phyloP scores from a whole-genome alignment of 176 grass and related monocot species.

The Zea luxurians region DNA sequence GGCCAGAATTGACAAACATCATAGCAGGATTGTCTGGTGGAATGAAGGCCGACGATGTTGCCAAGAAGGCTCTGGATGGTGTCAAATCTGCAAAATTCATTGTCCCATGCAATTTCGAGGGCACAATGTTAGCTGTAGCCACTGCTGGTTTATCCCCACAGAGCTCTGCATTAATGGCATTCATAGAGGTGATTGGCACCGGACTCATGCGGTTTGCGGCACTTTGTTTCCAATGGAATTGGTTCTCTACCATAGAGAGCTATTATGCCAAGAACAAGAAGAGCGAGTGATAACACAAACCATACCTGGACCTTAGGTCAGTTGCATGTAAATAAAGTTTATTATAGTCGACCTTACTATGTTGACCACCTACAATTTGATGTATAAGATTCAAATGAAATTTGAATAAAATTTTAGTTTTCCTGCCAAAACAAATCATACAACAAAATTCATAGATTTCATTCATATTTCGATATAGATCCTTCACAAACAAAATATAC shows the following conservation, averaged over 20 bases:
- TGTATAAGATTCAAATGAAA: no score
- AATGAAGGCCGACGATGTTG: constrained; percentile 86
- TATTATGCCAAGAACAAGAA: constrained; percentile 65
- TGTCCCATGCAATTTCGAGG: constrained; percentile 89
- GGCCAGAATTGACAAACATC: constrained; percentile 79
- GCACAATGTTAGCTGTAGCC: constrained; percentile 75
- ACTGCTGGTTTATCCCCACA: constrained; percentile 86
- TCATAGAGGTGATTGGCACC: constrained; percentile 64
- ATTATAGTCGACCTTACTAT: no score
- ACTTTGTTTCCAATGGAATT: constrained; percentile 81
- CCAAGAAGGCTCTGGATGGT: constrained; percentile 74
- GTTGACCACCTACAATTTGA: no score
- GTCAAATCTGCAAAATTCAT: constrained; percentile 80
- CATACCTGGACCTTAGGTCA: background rate
- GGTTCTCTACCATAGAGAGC: constrained; percentile 73
- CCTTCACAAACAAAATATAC: no score
- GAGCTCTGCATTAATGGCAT: constrained; percentile 59
- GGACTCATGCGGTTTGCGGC: constrained; percentile 76
- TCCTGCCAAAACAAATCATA: no score
- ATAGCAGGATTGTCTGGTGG: constrained; percentile 69
- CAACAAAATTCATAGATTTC: no score
- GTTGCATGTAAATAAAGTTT: no score
- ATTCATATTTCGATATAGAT: no score
- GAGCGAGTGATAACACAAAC: constrained; percentile 16
- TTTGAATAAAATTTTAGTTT: no score